Percentiles rank a stretch among this genome's conserved stretches.
These are phyloP conservation scores for Whalleya microplaca DNA, from an alignment of 2,329 filamentous ascomycete genomes.

Conservation along the genomic window DNA sequence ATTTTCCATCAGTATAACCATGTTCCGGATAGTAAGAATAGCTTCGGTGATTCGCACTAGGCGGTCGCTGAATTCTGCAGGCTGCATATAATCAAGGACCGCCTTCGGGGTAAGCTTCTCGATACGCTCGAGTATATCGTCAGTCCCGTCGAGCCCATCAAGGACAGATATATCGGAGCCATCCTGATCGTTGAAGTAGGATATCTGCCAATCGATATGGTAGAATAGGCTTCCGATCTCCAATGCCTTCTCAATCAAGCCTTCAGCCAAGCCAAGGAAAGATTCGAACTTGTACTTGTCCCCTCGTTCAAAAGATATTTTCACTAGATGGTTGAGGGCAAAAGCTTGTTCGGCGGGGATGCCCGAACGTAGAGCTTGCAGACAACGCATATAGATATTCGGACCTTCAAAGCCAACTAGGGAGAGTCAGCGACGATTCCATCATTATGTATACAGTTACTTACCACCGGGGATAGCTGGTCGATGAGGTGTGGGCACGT, in stretches of 20 bases:
- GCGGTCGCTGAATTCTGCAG: constrained; percentile 69
- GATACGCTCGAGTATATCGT: constrained; percentile 74
- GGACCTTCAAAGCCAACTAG: constrained; percentile 70
- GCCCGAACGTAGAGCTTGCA: constrained; percentile 80
- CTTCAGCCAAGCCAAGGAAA: constrained; percentile 86
- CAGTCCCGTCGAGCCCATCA: constrained; percentile 68
- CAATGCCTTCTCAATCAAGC: constrained; percentile 81
- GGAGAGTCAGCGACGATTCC: constrained; percentile 26
- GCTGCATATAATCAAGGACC: constrained; percentile 71
- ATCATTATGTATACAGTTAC: constrained; percentile 34
- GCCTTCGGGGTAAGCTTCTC: constrained; percentile 61
- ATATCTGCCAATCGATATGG: constrained; percentile 78
- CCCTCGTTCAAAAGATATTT: constrained; percentile 91
- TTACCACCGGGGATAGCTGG: constrained; percentile 66
- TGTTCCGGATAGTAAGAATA: constrained; percentile 86
- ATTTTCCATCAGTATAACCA: constrained; percentile 93
- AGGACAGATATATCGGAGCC: constrained; percentile 54
- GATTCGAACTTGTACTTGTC: constrained; percentile 96
- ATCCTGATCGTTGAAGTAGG: constrained; percentile 62
- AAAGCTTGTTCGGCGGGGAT: constrained; percentile 86
- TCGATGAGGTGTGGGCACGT: constrained; percentile 51
- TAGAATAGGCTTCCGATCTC: constrained; percentile 81
- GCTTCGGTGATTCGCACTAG: constrained; percentile 84
- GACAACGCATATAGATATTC: constrained; percentile 88
- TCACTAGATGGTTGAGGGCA: constrained; percentile 88